phyloP scores from a whole-genome alignment of 2,329 filamentous ascomycete species.

The Penicillium corylophilum region DNA sequence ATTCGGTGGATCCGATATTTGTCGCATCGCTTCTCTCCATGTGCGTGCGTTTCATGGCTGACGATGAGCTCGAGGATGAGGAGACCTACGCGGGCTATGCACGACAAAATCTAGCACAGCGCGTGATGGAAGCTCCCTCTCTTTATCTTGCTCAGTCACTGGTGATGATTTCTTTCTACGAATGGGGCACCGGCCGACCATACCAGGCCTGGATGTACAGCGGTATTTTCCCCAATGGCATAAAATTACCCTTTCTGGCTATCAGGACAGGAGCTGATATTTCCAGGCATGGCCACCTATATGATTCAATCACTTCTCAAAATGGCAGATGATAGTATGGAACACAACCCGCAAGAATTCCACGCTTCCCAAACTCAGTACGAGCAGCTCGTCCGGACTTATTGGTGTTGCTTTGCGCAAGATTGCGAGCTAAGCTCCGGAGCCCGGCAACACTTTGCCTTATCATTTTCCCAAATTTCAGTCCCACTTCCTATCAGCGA shows the following conservation, averaged over 20 bases:
- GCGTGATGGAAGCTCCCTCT: slow-evolving; percentile 35
- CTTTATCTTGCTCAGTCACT: slow-evolving; percentile 37
- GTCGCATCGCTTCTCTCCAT: slow-evolving; percentile 35
- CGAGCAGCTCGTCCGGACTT: slow-evolving; percentile 39
- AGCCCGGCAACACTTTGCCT: slow-evolving; percentile 37
- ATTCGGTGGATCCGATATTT: slow-evolving; percentile 35
- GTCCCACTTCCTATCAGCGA: slow-evolving; percentile 38
- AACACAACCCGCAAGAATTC: slow-evolving; percentile 36
- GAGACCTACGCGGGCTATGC: slow-evolving; percentile 36
- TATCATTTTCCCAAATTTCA: slow-evolving; percentile 38
- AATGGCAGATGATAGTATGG: slow-evolving; percentile 39
- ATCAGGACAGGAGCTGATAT: slow-evolving; percentile 1
- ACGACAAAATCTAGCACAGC: slow-evolving; percentile 30
- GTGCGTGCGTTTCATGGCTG: slow-evolving; percentile 34
- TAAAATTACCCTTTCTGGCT: background rate
- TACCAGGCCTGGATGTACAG: slow-evolving; percentile 43
- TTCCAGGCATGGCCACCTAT: slow-evolving; percentile 38
- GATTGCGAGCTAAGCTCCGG: slow-evolving; percentile 40
- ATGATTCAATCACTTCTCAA: slow-evolving; percentile 41
- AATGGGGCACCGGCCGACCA: slow-evolving; percentile 37
- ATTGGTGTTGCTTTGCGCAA: slow-evolving; percentile 40
- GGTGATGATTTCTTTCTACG: slow-evolving; percentile 38
- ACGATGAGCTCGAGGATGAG: slow-evolving; percentile 23
- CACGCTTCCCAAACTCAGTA: slow-evolving; percentile 35
- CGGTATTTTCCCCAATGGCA: slow-evolving; percentile 21